Evolutionary conservation across 805 yeast genomes (phyloP).

Genomic region (Grigorovia humatica): DNA sequence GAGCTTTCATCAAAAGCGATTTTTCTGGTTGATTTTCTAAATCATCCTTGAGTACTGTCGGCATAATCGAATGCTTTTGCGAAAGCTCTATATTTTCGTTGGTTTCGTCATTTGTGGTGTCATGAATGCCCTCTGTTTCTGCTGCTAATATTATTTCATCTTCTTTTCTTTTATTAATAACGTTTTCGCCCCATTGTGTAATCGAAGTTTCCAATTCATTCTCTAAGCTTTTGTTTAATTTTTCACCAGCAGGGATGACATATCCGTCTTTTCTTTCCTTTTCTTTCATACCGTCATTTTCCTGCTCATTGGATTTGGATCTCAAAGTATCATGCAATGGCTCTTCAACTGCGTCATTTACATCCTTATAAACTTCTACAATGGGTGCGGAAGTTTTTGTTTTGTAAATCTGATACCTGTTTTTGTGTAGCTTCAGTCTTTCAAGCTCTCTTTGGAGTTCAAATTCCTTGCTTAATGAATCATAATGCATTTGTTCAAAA

Average conservation of each 20-base stretch:
- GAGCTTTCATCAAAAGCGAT: conserved; percentile 67
- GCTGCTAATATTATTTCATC: neutral
- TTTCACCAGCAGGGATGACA: neutral
- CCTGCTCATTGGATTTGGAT: neutral
- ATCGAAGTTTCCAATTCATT: conserved; percentile 25
- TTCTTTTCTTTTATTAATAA: conserved; percentile 6
- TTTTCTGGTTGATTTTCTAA: conserved; percentile 43
- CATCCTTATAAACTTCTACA: conserved; percentile 82
- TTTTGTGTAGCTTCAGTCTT: conserved; percentile 47
- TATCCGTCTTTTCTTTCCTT: no score
- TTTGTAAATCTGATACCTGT: conserved; percentile 58
- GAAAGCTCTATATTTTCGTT: conserved; percentile 8
- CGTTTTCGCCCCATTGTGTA: conserved; percentile 23
- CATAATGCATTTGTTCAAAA: conserved; percentile 68
- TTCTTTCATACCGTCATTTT: conserved; percentile 1
- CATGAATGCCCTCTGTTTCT: no score
- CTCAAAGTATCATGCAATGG: conserved; percentile 27
- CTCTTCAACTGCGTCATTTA: conserved; percentile 75
- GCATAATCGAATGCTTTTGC: conserved; percentile 14
- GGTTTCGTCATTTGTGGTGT: neutral
- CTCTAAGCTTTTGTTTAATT: conserved; percentile 18
- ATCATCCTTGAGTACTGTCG: conserved; percentile 19
- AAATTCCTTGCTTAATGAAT: conserved; percentile 73
- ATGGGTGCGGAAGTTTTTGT: conserved; percentile 71
- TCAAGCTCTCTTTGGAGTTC: conserved; percentile 79